Base-by-base conservation (phyloP, 1,284 basidiomycete genomes). In the Tilletia walkeri region DNA sequence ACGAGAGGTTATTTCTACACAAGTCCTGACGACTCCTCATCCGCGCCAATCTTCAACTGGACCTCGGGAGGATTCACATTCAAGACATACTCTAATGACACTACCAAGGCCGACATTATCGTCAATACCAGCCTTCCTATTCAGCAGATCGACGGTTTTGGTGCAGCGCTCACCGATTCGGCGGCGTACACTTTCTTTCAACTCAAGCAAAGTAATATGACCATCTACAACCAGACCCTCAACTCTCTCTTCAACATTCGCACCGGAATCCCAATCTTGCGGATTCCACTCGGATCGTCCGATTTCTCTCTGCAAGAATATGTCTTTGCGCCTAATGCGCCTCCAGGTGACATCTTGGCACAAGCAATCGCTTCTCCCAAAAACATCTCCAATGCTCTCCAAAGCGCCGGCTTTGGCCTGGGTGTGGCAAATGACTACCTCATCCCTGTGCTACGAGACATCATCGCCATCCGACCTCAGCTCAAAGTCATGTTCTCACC, bases 161-260 rank as follows among this genome's bases (percentile, higher is more conserved):
- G 76, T 24, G 73, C 70, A 1, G 78, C 76, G 4, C 70, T 79
- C 65, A 79, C 78, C 34, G 78, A 80, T 61, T 67, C 70, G 10
- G 71, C 78, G 0, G 75, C 75, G 4, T 78, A 48, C 18, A 65
- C 79, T 36, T 59, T 80, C 34, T 41, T 5, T 7, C 53, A 70
- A n/a, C 54, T 78, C 24, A 78, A 78, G 70, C 24, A 20, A 14
- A 63, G 53, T 7, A 68, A 80, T 63, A 12, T 12, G 12, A 38
- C 41, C 2, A 49, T 74, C 16, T 80, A 80, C 68, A 56, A 72
- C 14, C 12, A 69, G 4, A 68, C 75, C 49, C 75, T 80, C 71
- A 69, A 76, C 45, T 72, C 71, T 39, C 68, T 80, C 69, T 79
- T 78, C 54, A 76, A 73, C 69, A 72, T 70, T 18, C 72, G 75